Evolutionary conservation across 2,329 filamentous ascomycete genomes (phyloP), one percentile per base, ranked within the genome.

Genomic region (Ploettnerulaceae sp.): DNA sequence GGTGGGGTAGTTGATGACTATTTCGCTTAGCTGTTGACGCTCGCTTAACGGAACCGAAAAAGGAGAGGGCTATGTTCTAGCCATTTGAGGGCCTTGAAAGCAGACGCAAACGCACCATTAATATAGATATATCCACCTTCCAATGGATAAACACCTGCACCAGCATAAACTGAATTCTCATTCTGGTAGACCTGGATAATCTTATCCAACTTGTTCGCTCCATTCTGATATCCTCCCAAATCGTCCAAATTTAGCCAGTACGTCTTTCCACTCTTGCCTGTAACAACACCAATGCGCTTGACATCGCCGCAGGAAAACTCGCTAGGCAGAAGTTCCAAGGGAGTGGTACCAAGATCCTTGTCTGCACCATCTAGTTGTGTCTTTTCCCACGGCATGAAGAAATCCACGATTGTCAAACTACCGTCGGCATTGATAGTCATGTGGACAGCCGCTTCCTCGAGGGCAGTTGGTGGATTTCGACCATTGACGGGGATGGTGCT

Each of bases 321-420:
- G 9, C 64, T 66, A 0, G 71, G 70, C 7, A 74, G 57, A 1
- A 74, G 50, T 51, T 69, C 63, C 3, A 75, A 61, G 0, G 71
- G 70, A 5, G 62, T 67, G 0, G 71, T 72, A 8, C 71, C 71
- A 5, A 74, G 60, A 61, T 74, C 72, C 46, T 71, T 69, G 58
- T 74, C 71, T 20, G 68, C 70, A 26, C 71, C 72, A 52, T 74
- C 71, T 3, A 75, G 59, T 15, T 69, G 65, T n/a, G 63, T 63
- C 48, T 74, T 74, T 47, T 75, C 71, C 55, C 65, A 70, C 0
- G 71, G 72, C 68, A 74, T 73, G 57, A 75, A 75, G 51, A 73
- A 75, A 55, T 74, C 71, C 4, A 70, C 66, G 4, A 71, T 57
- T 0, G 60, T 65, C 2, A 74, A 52, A 21, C 62, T 69, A 5